Percentiles rank a stretch among this genome's conserved stretches.
phyloP scores from a whole-genome alignment of 2,329 filamentous ascomycete genomes.

The Grosmannia huntii region DNA sequence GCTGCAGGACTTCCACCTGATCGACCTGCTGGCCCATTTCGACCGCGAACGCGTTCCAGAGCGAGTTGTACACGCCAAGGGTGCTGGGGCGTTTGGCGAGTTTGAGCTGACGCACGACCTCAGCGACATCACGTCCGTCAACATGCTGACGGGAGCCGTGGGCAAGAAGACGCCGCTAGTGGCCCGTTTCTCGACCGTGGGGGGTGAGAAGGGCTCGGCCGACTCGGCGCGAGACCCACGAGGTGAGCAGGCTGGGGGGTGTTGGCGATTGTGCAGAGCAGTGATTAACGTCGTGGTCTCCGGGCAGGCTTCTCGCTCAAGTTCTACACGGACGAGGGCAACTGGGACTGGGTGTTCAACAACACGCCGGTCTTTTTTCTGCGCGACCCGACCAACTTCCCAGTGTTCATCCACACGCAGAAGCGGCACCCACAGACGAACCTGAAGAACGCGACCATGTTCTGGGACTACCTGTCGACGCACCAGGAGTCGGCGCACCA shows the following conservation, averaged over 20 bases:
- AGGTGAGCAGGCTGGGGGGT: too few relatives aligned
- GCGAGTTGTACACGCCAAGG: slow-evolving; percentile 17
- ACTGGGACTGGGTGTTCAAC: slow-evolving; percentile 60
- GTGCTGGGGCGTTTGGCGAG: slow-evolving; percentile 15
- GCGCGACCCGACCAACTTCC: slow-evolving; percentile 62
- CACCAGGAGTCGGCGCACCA: slow-evolving; percentile 52
- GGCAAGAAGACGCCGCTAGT: slow-evolving; percentile 45
- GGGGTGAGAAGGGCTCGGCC: slow-evolving; percentile 58
- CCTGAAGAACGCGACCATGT: slow-evolving; percentile 53
- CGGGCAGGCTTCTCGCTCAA: slow-evolving; percentile 48
- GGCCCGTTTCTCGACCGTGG: slow-evolving; percentile 61
- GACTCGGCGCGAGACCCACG: slow-evolving; percentile 69
- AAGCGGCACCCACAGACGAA: slow-evolving; percentile 64
- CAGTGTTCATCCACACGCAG: slow-evolving; percentile 64
- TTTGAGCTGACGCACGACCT: slow-evolving; percentile 15
- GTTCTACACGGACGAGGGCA: slow-evolving; percentile 63
- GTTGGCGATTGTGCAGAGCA: too few relatives aligned
- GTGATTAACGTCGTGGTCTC: too few relatives aligned
- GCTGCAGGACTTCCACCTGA: slow-evolving; percentile 52
- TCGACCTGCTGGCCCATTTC: slow-evolving; percentile 46
- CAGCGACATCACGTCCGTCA: slow-evolving; percentile 8
- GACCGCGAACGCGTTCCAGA: slow-evolving; percentile 23
- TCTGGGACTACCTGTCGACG: slow-evolving; percentile 43
- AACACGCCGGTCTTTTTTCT: slow-evolving; percentile 71
- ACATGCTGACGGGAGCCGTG: slow-evolving; percentile 8